Evolutionary conservation across 495 filamentous ascomycete species (phyloP), one percentile per base, ranked within the genome.

Genomic region (Lasiosphaeriaceae sp.): DNA sequence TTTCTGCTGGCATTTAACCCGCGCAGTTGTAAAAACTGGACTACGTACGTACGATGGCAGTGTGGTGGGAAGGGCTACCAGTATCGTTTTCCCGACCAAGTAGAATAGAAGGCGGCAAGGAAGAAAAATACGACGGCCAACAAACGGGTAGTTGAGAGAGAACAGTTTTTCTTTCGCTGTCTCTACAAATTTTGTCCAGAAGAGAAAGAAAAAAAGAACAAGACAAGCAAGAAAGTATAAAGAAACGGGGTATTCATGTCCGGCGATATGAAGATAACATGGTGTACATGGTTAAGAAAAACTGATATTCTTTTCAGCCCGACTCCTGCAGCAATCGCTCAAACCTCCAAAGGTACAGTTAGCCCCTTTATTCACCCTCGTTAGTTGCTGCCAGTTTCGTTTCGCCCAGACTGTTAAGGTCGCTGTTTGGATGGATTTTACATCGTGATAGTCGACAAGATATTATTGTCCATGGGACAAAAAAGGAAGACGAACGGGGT

Each of bases 161-260:
- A 43, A 2, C 39, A 43, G 26, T 9, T 31, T 31, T 31, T 35
- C 39, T 9, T 52, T 44, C 20, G 7, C 20, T 39, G 31, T 55
- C 39, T 44, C 57, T 35, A 34, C 45, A 37, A 39, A 26, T 14
- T 35, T 19, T 34, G 23, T 55, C 55, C 55, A 61, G 55, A 61
- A 64, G 57, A 41, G 41, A 54, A 54, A 48, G 7, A 22, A 56
- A 50, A 12, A 46, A 35, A 26, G 9, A 37, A 17, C 9, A 31
- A 47, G 41, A 51, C 46, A 29, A 17, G 29, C 39, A 54, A 12
- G 14, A n/a, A 43, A 43, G 26, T 31, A 31, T 6, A 53, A 41
- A 50, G 20, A 17, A 58, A 59, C 21, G 22, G 63, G 63, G 60
- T 63, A 66, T 66, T 66, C 57, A 58, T 55, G 54, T 43, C 39